Percentiles rank a stretch among this genome's conserved stretches.
Evolutionary conservation across 345 rosid species (phyloP).

Genomic region (Euphorbia tirucalli): DNA sequence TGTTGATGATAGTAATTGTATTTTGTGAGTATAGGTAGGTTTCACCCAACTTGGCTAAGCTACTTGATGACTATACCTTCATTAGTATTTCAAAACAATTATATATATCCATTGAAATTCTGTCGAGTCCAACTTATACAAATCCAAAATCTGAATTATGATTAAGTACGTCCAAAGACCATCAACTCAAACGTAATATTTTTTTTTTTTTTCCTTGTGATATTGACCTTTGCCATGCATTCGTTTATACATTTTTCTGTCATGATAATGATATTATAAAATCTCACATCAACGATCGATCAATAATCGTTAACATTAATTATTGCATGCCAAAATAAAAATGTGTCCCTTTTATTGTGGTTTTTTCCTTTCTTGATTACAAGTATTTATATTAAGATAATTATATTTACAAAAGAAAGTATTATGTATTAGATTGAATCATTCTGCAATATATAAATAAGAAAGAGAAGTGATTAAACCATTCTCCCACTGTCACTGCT

Average conservation of each 20-base stretch:
- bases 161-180: not conserved
- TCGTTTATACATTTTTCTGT: not conserved
- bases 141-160: not conserved
- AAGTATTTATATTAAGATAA: no score
- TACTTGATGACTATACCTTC: no score
- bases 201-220: not conserved
- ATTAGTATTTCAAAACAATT: not conserved
- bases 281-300: not conserved
- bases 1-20: no score
- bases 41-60: no score
- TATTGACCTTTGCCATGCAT: not conserved
- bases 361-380: no score
- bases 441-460: no score
- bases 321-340: not conserved
- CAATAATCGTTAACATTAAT: no score
- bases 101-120: not conserved
- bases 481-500: no score
- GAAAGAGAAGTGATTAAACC: no score
- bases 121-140: not conserved
- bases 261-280: not conserved
- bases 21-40: no score
- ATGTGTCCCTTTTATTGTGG: not conserved
- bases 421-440: no score
- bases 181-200: not conserved
- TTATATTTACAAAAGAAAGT: no score